Evolutionary conservation across 306 rosid species (phyloP).

Genomic region (Lathyrus tuberosus): DNA sequence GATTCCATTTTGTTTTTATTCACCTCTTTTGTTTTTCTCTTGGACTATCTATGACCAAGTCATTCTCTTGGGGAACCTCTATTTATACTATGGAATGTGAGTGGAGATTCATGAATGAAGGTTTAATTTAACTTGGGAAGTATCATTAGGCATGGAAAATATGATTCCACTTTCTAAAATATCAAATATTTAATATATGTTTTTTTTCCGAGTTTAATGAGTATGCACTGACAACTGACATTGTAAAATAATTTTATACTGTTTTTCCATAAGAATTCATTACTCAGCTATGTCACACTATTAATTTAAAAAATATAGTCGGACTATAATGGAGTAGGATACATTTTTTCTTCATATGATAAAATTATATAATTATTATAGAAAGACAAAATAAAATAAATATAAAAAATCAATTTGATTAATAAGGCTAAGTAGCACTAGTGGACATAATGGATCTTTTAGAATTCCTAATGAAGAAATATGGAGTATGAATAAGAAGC

Average conservation of each 20-base stretch:
- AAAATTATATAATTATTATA: not conserved
- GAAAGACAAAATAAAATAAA: not conserved
- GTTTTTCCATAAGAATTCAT: no score
- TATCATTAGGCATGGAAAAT: slow-evolving; percentile 1
- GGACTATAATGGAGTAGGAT: no score
- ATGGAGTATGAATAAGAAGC: slow-evolving; percentile 29
- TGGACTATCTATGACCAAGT: slow-evolving; percentile 1
- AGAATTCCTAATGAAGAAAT: slow-evolving; percentile 28
- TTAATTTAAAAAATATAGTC: no score
- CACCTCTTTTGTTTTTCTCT: not conserved
- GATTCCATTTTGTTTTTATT: slow-evolving; percentile 54
- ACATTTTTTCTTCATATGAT: not conserved
- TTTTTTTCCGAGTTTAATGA: not conserved
- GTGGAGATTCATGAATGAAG: slow-evolving; percentile 16
- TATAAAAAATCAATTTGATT: not conserved
- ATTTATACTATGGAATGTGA: slow-evolving; percentile 36
- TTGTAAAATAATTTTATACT: no score
- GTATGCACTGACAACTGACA: no score
- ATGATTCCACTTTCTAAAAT: not conserved
- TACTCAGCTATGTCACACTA: no score
- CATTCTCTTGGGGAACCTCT: slow-evolving; percentile 28
- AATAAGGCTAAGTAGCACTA: not conserved
- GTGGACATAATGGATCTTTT: slow-evolving; percentile 29
- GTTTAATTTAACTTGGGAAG: slow-evolving; percentile 17
- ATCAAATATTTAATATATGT: not conserved